A percentile compares a stretch with the other conserved stretches of the same genome.
These are phyloP conservation scores for Ustilago loliicola DNA, from an alignment of 1,284 basidiomycete genomes.

Conservation along the genomic window DNA sequence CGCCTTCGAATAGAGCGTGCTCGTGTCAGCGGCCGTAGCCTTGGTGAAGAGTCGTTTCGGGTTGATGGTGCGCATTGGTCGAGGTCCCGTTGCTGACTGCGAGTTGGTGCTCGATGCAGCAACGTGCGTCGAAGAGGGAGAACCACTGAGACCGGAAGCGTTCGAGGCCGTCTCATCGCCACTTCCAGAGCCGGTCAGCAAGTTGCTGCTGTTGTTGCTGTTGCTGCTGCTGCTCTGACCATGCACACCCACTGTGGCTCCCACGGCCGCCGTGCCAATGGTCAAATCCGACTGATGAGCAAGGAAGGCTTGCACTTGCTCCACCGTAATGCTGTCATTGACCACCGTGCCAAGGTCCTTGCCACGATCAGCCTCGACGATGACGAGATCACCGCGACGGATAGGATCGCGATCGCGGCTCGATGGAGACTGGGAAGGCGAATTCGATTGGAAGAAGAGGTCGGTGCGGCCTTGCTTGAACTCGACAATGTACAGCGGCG, in stretches of 20 bases:
- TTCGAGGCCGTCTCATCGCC: constrained; percentile 29
- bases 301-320: constrained; percentile 79
- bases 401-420: constrained; percentile 70
- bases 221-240: constrained; percentile 1
- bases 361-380: constrained; percentile 96
- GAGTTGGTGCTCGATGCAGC: not conserved
- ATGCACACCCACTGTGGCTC: constrained; percentile 21
- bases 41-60: constrained; percentile 98
- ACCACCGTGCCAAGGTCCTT: constrained; percentile 88
- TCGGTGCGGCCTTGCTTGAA: constrained; percentile 97
- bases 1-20: constrained; percentile 70
- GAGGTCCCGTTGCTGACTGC: constrained; percentile 13
- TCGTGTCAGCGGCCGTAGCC: constrained; percentile 82
- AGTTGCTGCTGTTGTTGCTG: constrained; percentile 1
- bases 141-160: constrained; percentile 26
- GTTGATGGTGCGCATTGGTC: constrained; percentile 71
- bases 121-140: constrained; percentile 21
- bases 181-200: constrained; percentile 1
- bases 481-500: constrained; percentile 94
- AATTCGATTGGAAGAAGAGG: constrained; percentile 80
- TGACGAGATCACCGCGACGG: constrained; percentile 87
- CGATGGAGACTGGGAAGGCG: constrained; percentile 32
- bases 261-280: constrained; percentile 28
- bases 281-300: constrained; percentile 61
- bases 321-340: constrained; percentile 75